Evolutionary conservation across 139 green algal genomes (phyloP), one percentile per base, ranked within the genome.

Genomic region (Chlorella sp.): DNA sequence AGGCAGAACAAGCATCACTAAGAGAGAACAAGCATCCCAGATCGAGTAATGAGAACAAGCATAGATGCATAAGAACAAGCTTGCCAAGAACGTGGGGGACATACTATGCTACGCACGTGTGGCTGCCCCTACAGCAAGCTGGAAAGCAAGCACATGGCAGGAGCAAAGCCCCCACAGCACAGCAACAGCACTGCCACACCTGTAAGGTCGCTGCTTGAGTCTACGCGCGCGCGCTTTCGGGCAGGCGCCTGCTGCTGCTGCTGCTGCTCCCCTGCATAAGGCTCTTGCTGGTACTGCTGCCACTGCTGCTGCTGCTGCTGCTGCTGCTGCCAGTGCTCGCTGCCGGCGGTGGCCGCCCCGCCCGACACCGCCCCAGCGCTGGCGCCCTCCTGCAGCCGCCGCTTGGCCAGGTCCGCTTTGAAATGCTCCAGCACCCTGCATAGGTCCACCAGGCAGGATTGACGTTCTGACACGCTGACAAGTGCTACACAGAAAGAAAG

Each of bases 401-500:
- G 60, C 40, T 86, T 76, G 3, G 86, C 83, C 77, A 95, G 86
- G 84, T 94, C 90, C 48, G 91, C 66, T 89, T 96, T 97, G 91
- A 92, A 97, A 68, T 95, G 91, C 91, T 97, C 94, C 83, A 96
- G 57, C 14, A 94, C 78, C 87, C 86, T 92, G 75, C 82, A 79
- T 16, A 69, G 7, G n/a, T 32, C 32, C 9, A 16, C 32, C 5
- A 57, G 48, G 48, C 48, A 9, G 48, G 48, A 9, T 57, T 57
- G 48, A n/a, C n/a, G n/a, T n/a, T 57, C 9, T 57, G 48, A 57
- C 48, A 57, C 48, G 5, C 9, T 57, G 48, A 57, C 48, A n/a
- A n/a, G n/a, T n/a, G n/a, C n/a, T n/a, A n/a, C n/a, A n/a, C n/a
- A n/a, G n/a, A n/a, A n/a, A n/a, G n/a, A n/a, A n/a, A n/a, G n/a